These are phyloP conservation scores for Colletotrichum incanum DNA, from an alignment of 2,329 filamentous ascomycete genomes.

Conservation along the genomic window DNA sequence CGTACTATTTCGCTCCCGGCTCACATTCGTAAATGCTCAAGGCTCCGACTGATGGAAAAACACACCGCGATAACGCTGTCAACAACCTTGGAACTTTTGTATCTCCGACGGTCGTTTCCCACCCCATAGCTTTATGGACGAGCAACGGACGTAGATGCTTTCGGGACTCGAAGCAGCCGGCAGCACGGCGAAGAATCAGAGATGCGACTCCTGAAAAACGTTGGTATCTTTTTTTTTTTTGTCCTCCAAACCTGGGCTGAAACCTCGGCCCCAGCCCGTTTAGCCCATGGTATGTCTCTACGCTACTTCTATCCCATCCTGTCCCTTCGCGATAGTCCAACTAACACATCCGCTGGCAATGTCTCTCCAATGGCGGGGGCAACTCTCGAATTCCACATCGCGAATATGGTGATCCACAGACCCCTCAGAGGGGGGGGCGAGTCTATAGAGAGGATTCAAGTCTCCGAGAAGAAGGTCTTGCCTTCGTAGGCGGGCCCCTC, in stretches of 20 bases:
- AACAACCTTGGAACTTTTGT: neutral
- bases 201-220: neutral
- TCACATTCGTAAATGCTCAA: neutral
- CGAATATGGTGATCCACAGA: neutral
- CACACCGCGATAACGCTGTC: neutral
- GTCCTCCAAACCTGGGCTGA: neutral
- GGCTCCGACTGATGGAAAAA: too few species aligned
- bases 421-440: neutral
- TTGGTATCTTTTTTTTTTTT: conserved; percentile 35
- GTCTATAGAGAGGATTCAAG: neutral
- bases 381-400: neutral
- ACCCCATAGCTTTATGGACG: too few species aligned
- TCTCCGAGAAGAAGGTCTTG: neutral
- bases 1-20: neutral
- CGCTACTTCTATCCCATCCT: neutral
- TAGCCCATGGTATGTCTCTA: conserved; percentile 16
- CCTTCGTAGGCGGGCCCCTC: neutral
- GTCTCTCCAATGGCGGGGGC: neutral
- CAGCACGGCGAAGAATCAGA: neutral
- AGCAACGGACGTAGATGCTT: neutral
- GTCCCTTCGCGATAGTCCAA: neutral
- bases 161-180: neutral
- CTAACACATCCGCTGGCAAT: neutral
- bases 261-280: neutral
- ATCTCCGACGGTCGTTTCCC: neutral